phyloP scores from a whole-genome alignment of 2,329 filamentous ascomycete species.

The Colletotrichum sp. region DNA sequence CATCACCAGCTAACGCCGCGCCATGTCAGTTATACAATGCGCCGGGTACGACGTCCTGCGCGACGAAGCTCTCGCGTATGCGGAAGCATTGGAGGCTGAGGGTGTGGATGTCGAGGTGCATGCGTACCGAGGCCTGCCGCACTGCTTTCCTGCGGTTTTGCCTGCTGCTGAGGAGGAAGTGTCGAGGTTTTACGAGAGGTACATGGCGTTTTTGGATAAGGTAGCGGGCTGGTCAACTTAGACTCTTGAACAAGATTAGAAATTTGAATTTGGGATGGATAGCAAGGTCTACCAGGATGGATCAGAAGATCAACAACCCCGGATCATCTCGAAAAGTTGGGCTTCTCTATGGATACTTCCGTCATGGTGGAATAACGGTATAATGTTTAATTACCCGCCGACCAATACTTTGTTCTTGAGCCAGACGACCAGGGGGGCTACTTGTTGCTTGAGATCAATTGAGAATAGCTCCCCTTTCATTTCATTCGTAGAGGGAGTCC shows the following conservation, averaged over 20 bases:
- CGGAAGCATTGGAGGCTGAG: slow-evolving; percentile 35
- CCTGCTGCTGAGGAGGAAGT: neutral
- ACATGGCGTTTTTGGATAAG: neutral
- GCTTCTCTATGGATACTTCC: too few species aligned
- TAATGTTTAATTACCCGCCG: too few species aligned
- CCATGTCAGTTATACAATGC: slow-evolving; percentile 33
- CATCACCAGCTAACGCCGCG: neutral
- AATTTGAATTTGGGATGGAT: neutral
- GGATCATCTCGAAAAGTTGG: neutral
- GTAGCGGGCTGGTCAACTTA: neutral
- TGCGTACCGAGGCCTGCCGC: slow-evolving; percentile 40
- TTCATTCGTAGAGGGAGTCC: too few species aligned
- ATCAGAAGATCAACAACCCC: neutral
- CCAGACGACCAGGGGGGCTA: too few species aligned
- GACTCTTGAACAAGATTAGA: neutral
- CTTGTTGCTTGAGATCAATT: too few species aligned
- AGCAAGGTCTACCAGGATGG: neutral
- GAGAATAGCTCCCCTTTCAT: too few species aligned
- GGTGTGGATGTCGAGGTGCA: slow-evolving; percentile 35
- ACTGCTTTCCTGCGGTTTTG: slow-evolving; percentile 30
- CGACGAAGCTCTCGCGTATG: slow-evolving; percentile 43
- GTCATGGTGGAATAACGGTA: too few species aligned
- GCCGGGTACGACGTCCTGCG: slow-evolving; percentile 39
- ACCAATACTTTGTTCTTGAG: too few species aligned
- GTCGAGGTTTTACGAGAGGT: neutral